Percentiles rank a stretch among this genome's conserved stretches.
Evolutionary conservation across 2,329 filamentous ascomycete species (phyloP).

Genomic region (Xylariaceae sp.): DNA sequence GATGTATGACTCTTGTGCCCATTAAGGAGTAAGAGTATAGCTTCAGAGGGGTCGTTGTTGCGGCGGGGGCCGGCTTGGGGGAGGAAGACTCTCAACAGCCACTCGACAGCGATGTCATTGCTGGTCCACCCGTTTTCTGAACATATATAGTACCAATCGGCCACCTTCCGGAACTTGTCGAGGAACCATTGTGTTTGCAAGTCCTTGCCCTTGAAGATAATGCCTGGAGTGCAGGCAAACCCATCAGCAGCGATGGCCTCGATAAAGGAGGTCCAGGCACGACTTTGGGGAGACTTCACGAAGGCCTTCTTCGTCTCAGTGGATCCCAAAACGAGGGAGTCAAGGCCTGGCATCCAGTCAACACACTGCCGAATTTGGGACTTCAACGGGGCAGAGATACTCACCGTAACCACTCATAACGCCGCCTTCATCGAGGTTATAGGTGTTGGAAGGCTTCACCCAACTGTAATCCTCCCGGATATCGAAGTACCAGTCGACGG

Average conservation of each 20-base stretch:
- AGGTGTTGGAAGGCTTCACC: background rate
- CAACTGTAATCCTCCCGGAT: background rate
- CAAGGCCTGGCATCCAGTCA: background rate
- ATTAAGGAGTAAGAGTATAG: background rate
- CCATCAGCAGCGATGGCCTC: background rate
- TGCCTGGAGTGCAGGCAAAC: background rate
- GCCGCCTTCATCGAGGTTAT: background rate
- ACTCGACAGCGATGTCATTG: background rate
- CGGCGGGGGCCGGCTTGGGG: background rate
- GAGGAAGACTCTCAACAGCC: background rate
- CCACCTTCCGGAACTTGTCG: background rate
- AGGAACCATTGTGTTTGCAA: background rate
- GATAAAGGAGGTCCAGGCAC: background rate
- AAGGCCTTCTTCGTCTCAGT: background rate
- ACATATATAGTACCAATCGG: background rate
- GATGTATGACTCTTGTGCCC: background rate
- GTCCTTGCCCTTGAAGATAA: background rate
- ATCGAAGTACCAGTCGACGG: background rate
- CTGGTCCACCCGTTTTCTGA: background rate
- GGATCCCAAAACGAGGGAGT: background rate
- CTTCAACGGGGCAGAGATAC: no score
- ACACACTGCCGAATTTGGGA: no score
- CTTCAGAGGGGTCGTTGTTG: background rate
- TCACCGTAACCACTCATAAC: background rate
- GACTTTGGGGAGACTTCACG: background rate